Base-by-base conservation (phyloP, 768 basidiomycete genomes). In the Lactarius psammicola region DNA sequence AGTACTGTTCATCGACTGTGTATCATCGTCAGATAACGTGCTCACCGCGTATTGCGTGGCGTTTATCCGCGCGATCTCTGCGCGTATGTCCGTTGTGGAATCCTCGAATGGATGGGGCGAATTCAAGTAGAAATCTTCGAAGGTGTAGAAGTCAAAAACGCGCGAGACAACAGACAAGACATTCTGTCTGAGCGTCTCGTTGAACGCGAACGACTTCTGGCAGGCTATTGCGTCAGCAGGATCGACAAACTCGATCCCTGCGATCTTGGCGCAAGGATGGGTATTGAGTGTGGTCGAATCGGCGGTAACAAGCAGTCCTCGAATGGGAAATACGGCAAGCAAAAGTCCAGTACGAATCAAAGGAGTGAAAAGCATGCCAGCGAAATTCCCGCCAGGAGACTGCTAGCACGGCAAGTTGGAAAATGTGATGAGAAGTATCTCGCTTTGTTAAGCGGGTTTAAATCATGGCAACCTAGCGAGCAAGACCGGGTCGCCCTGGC, bases 81-180 rank as follows among this genome's bases (percentile, higher is more conserved):
- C 79, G 7, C 84, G 79, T 56, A 88, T 85, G 69, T 88, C 76
- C 13, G 74, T 74, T 0, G 84, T 87, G 0, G 84, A 85, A 64
- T 83, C 75, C 63, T 78, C 74, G 68, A 78, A 79, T 11, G 77
- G 77, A 26, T 74, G 64, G 5, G 78, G 77, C 5, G 76, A 75
- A 38, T 76, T 68, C 55, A 76, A 56, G 60, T 79, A 79, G 60
- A 75, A 79, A 49, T 74, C 73, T 64, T 79, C 78, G 68, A 78
- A 79, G 0, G 78, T 79, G 70, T 73, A 80, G 66, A 79, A 80
- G 68, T 77, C 73, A 46, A 78, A 76, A 10, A 77, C 76, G 15
- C 73, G 60, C 2, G 74, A 73, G 66, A 77, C 74, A 38, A 72
- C 72, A 2, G 70, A 70, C 31, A 79, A 49, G n/a, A 78, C 74